A percentile compares a stretch with the other conserved stretches of the same genome.
phyloP scores from a whole-genome alignment of 2,329 filamentous ascomycete species.

The Diplocarpon rosae region DNA sequence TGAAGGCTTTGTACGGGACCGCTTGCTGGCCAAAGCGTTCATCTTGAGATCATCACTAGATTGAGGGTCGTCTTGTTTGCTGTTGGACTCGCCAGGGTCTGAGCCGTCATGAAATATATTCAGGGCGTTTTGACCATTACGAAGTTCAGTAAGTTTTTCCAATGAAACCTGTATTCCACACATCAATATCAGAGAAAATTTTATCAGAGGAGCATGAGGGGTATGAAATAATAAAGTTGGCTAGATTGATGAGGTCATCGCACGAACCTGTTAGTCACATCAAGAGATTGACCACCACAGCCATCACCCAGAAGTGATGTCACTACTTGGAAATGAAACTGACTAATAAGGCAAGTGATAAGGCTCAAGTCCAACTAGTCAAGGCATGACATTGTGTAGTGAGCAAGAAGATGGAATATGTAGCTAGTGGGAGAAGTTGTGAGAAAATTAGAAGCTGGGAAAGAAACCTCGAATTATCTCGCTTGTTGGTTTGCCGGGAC shows the following conservation, averaged over 20 bases:
- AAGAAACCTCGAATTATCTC: too few relatives aligned
- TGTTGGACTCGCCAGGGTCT: constrained; percentile 10
- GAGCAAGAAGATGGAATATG: too few relatives aligned
- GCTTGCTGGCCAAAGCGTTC: constrained; percentile 15
- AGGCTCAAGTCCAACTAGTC: too few relatives aligned
- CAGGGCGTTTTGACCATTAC: constrained; percentile 37
- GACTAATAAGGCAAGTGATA: too few relatives aligned
- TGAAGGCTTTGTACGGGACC: constrained; percentile 12
- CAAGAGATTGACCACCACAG: too few relatives aligned
- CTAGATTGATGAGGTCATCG: not conserved
- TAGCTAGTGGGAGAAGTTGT: too few relatives aligned
- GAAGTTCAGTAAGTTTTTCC: constrained; percentile 32
- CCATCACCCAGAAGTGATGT: too few relatives aligned
- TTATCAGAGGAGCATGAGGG: not conserved
- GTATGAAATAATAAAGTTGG: not conserved
- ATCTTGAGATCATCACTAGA: constrained; percentile 10
- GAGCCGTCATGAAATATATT: constrained; percentile 28
- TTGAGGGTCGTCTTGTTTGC: constrained; percentile 6
- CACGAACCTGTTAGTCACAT: too few relatives aligned
- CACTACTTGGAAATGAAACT: too few relatives aligned
- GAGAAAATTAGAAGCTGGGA: too few relatives aligned
- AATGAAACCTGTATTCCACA: constrained; percentile 32
- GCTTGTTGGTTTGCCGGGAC: too few relatives aligned
- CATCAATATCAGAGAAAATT: not conserved
- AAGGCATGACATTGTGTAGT: too few relatives aligned